phyloP scores from a whole-genome alignment of 768 basidiomycete genomes.

The Trametes gibbosa region DNA sequence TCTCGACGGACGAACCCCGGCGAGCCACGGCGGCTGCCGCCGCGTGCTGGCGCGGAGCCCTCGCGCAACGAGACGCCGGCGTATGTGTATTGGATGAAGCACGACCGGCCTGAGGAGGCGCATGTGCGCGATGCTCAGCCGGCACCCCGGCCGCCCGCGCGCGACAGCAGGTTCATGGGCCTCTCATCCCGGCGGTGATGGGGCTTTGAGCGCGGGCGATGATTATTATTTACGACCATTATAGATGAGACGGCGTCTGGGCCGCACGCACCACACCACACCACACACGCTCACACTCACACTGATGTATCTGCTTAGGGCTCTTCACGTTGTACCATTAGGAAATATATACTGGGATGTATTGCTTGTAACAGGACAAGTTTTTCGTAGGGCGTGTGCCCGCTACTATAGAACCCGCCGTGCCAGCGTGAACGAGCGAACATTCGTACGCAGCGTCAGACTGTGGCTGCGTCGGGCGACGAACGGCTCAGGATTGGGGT shows the following conservation, averaged over 20 bases:
- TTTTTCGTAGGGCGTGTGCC: not conserved
- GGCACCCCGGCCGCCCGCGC: conserved; percentile 35
- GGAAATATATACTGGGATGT: conserved; percentile 12
- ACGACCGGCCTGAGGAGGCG: conserved; percentile 27
- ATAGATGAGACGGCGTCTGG: conserved; percentile 17
- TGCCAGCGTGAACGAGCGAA: too few relatives aligned
- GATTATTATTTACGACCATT: conserved; percentile 21
- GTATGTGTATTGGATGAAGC: conserved; percentile 30
- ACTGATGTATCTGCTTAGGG: conserved; percentile 19
- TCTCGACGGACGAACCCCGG: conserved; percentile 15
- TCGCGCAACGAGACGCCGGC: conserved; percentile 29
- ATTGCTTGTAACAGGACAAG: not conserved
- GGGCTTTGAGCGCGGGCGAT: conserved; percentile 8
- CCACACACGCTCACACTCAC: too few relatives aligned
- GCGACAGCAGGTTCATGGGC: conserved; percentile 24
- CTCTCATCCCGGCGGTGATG: conserved; percentile 44
- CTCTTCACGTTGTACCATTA: conserved; percentile 15
- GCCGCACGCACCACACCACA: conserved; percentile 9
- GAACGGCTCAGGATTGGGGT: not conserved
- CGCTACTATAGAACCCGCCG: too few relatives aligned
- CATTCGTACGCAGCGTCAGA: too few relatives aligned
- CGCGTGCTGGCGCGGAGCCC: conserved; percentile 15
- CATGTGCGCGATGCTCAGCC: conserved; percentile 23
- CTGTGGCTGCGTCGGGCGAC: not conserved
- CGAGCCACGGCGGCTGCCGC: conserved; percentile 11